Evolutionary conservation across 768 basidiomycete species (phyloP).

Genomic region (Termitomyces sp.): DNA sequence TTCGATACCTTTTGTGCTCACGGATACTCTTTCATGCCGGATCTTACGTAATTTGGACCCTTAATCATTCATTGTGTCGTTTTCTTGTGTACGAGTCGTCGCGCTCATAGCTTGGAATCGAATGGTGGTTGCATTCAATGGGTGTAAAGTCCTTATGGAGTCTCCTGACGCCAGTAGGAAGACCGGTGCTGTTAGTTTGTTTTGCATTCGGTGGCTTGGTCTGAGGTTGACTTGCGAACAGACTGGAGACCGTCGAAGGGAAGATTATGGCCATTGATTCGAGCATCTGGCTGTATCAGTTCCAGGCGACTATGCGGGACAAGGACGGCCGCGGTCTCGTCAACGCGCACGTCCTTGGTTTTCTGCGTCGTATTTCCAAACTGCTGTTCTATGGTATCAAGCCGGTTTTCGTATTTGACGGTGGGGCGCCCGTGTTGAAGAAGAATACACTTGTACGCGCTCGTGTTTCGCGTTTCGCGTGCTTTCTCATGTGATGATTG

Average conservation of each 20-base stretch:
- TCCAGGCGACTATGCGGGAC: slow-evolving; percentile 98
- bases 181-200: slow-evolving; percentile 74
- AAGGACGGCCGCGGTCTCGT: slow-evolving; percentile 87
- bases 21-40: slow-evolving; percentile 3
- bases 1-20: neutral
- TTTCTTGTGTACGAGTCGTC: neutral
- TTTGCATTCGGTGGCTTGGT: neutral
- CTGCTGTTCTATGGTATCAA: slow-evolving; percentile 96
- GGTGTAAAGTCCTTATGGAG: slow-evolving; percentile 98
- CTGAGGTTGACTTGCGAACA: slow-evolving; percentile 22
- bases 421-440: slow-evolving; percentile 90
- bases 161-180: slow-evolving; percentile 86
- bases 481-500: neutral
- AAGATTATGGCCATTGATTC: slow-evolving; percentile 96
- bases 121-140: slow-evolving; percentile 40
- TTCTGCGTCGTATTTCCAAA: slow-evolving; percentile 87
- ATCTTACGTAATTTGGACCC: slow-evolving; percentile 10
- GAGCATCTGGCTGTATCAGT: slow-evolving; percentile 99
- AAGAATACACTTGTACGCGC: slow-evolving; percentile 74
- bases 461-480: neutral
- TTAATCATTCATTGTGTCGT: neutral
- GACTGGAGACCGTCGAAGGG: slow-evolving; percentile 93
- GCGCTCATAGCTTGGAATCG: neutral
- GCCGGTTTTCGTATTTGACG: slow-evolving; percentile 98
- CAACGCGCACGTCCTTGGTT: slow-evolving; percentile 93